These are phyloP conservation scores for Aspergillus clavatus DNA, from an alignment of 2,329 filamentous ascomycete genomes.

Conservation along the genomic window DNA sequence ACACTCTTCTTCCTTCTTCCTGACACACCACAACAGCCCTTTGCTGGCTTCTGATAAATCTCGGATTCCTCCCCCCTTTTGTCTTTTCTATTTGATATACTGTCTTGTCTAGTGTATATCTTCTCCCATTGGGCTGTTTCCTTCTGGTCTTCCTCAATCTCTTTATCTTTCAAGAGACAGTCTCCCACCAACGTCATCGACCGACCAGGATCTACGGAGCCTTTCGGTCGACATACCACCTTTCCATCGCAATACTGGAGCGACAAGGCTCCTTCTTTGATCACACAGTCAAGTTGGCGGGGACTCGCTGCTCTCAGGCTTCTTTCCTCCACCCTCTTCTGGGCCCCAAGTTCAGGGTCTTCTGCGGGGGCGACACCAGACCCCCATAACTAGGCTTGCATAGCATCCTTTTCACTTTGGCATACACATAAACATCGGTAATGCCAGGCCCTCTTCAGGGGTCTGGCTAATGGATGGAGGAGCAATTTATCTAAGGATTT, in stretches of 20 bases:
- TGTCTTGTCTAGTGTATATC: background rate
- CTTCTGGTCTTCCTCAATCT: constrained; percentile 4
- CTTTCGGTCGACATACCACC: constrained; percentile 11
- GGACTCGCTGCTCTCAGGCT: constrained; percentile 65
- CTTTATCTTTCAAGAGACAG: background rate
- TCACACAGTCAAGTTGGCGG: constrained; percentile 87
- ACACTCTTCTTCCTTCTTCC: background rate
- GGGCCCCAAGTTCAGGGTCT: constrained; percentile 89
- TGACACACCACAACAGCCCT: background rate
- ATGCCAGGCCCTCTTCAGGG: constrained; percentile 40
- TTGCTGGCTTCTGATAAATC: background rate
- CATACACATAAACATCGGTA: constrained; percentile 32
- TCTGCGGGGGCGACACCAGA: constrained; percentile 93
- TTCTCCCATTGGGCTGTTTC: constrained; percentile 1
- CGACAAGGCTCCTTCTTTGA: constrained; percentile 32
- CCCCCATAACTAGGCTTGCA: constrained; percentile 77
- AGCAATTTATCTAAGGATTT: constrained; percentile 26
- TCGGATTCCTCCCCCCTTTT: background rate
- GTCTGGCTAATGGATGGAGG: constrained; percentile 41
- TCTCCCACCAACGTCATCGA: constrained; percentile 8
- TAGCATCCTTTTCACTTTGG: constrained; percentile 28
- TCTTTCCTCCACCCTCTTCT: constrained; percentile 82
- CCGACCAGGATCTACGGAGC: constrained; percentile 10
- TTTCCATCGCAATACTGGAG: constrained; percentile 36
- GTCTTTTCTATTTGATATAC: background rate